A percentile compares a stretch with the other conserved stretches of the same genome.
Conservation (phyloP, 176 grass and related monocot species). For the Neostapfia colusana region DNA sequence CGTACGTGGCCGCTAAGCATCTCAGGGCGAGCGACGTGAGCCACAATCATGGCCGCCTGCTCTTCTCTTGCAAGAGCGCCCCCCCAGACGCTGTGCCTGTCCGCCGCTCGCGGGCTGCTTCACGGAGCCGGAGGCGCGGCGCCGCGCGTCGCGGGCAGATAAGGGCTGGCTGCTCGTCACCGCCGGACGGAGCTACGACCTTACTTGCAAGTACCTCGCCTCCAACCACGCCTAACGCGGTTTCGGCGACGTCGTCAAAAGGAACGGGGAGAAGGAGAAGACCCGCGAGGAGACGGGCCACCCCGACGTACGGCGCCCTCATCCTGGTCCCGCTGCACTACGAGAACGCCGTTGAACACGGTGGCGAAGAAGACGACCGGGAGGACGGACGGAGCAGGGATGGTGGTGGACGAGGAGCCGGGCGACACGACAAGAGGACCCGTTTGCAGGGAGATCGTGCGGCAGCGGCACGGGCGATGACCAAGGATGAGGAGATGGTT, state of each 20-base stretch:
- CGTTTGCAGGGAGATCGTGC: neutral
- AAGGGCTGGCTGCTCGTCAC: neutral
- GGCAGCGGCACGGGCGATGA: neutral
- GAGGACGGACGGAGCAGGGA: no score
- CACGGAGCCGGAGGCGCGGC: neutral
- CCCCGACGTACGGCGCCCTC: neutral
- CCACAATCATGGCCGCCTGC: neutral
- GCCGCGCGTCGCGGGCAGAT: neutral
- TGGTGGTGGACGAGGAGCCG: neutral
- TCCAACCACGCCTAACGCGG: neutral
- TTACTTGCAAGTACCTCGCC: neutral
- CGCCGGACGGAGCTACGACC: neutral
- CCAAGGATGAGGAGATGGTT: neutral
- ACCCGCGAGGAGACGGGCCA: neutral
- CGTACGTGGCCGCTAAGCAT: neutral
- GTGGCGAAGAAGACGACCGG: neutral
- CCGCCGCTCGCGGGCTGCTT: neutral
- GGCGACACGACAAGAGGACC: neutral
- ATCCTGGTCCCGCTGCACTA: conserved; percentile 10
- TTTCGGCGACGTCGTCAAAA: neutral
- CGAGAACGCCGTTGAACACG: neutral
- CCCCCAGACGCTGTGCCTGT: neutral
- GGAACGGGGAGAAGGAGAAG: neutral
- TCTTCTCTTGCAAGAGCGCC: neutral
- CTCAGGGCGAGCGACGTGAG: neutral